Percentiles rank a stretch among this genome's conserved stretches.
phyloP scores from a whole-genome alignment of 2,329 filamentous ascomycete species.

The Mycosphaerella sp. region DNA sequence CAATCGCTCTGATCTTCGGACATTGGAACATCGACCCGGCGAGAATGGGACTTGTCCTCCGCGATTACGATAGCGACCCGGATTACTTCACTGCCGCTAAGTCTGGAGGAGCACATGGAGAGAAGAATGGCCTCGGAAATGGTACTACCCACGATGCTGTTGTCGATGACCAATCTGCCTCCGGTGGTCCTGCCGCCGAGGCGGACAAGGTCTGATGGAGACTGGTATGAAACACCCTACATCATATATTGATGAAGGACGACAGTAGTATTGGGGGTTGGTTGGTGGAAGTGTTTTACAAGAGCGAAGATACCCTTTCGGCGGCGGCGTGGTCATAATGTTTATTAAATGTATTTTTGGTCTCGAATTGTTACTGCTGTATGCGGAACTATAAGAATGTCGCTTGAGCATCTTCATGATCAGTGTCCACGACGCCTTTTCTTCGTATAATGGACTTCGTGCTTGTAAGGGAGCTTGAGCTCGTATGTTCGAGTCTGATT shows the following conservation, averaged over 20 bases:
- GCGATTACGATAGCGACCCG: constrained; percentile 27
- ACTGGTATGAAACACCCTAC: neutral
- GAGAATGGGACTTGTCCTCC: constrained; percentile 46
- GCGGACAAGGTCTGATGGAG: neutral
- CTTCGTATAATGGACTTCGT: no score
- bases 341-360: neutral
- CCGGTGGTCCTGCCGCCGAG: no score
- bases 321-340: neutral
- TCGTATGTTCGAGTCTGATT: no score
- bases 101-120: neutral
- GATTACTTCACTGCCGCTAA: constrained; percentile 5
- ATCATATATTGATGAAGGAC: neutral
- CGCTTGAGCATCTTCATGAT: no score
- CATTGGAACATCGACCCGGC: constrained; percentile 54
- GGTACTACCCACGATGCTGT: constrained; percentile 2
- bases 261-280: neutral
- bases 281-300: neutral
- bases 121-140: constrained; percentile 4
- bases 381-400: no score
- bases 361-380: no score
- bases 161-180: neutral
- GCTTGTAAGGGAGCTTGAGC: no score
- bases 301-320: neutral
- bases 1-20: constrained; percentile 50
- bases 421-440: no score